Evolutionary conservation across 2,329 filamentous ascomycete genomes (phyloP).

Genomic region (Botrytis porri): DNA sequence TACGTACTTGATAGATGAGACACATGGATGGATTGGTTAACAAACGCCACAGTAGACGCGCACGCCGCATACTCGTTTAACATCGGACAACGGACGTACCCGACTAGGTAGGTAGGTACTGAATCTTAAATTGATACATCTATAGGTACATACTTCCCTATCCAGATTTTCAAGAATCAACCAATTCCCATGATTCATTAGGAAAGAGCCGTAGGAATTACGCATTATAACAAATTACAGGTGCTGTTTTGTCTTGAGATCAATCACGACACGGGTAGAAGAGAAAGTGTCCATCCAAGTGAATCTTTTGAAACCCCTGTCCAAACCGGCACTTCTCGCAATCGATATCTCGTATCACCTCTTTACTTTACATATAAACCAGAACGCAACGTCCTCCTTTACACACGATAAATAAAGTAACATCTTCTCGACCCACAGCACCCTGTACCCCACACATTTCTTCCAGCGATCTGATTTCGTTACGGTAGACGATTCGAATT

Average conservation of each 20-base stretch:
- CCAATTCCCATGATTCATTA: neutral
- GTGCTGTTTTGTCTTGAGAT: neutral
- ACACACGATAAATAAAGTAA: conserved; percentile 10
- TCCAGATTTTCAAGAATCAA: conserved; percentile 2
- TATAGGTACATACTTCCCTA: neutral
- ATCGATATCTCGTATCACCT: conserved; percentile 2
- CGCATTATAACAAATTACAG: neutral
- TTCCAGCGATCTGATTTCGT: conserved; percentile 11
- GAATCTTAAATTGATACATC: neutral
- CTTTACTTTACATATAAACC: neutral
- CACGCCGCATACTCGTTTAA: neutral
- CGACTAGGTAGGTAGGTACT: neutral
- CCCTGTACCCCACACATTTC: conserved; percentile 14
- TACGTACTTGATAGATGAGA: neutral
- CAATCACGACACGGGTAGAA: neutral
- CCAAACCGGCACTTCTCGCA: neutral
- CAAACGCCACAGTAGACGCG: neutral
- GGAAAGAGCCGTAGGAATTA: conserved; percentile 1
- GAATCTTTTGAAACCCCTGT: neutral
- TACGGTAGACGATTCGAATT: conserved; percentile 8
- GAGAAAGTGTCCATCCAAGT: neutral
- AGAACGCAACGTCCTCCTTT: neutral
- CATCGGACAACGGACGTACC: neutral
- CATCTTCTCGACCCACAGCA: neutral
- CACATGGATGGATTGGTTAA: neutral